Base-by-base conservation (phyloP, 169 alveolate species). In the Plasmodium billcollinsi region DNA sequence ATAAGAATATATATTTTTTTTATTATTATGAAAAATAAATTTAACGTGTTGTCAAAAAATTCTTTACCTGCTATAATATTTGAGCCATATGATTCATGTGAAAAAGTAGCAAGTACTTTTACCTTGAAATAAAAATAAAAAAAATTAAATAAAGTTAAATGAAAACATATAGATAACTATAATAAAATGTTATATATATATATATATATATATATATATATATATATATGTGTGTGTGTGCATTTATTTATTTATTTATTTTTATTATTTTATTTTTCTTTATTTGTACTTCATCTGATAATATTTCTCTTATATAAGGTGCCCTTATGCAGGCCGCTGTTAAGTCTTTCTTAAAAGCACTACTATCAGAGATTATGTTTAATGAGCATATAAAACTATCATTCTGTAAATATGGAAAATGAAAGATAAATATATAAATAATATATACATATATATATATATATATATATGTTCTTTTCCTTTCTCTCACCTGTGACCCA, bases 381-480 rank as follows among this genome's bases (percentile, higher is more conserved):
- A 80, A 49, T 1, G 90, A 67, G 58, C 90, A 80, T 52, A 80
- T 80, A 61, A 80, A 80, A 69, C 90, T 80, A 47, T 80, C 90
- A 72, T 80, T 80, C 90, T 80, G 65, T 14, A 72, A 49, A 39
- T 8, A 5, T 47, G 43, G 14, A 75, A 18, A 20, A 9, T 14
- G 50, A 49, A 52, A 9, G 24, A 14, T 20, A 49, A 24, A 9
- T 9, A 50, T 52, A 12, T n/a, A 59, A 75, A 52, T 9, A 63
- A 45, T 24, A 24, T 24, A 58, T 59, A 59, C 9, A 52, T 29
- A 74, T 43, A 59, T 24, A 66, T n/a, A 66, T 33, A 7, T n/a
- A 59, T 61, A 61, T 2, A 24, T n/a, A 49, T 9, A 2, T 50
- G 15, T 6, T 45, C 58, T 33, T 33, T 74, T 74, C 59, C 47